Percentiles rank a stretch among this genome's conserved stretches.
phyloP scores from a whole-genome alignment of 176 grass and related monocot genomes.

The Metroxylon sagu region DNA sequence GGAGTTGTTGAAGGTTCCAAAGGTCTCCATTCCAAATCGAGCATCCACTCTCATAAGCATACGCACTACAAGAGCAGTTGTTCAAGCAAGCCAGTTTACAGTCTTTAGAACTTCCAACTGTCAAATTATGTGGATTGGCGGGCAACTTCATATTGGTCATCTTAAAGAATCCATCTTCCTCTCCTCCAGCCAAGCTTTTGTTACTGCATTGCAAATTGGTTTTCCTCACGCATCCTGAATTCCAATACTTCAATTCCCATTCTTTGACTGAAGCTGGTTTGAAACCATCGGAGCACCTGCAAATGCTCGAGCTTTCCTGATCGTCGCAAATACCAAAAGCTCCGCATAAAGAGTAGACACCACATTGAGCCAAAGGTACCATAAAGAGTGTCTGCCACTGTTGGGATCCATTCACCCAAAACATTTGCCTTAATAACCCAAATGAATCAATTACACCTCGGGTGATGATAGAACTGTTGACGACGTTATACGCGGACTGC shows the following conservation, averaged over 20 bases:
- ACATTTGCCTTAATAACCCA: too few relatives aligned
- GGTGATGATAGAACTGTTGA: too few relatives aligned
- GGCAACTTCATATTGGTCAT: slow-evolving; percentile 32
- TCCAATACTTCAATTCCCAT: slow-evolving; percentile 23
- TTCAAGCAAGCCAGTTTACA: slow-evolving; percentile 38
- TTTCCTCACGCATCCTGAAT: slow-evolving; percentile 25
- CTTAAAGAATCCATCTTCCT: slow-evolving; percentile 30
- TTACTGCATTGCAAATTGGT: slow-evolving; percentile 14
- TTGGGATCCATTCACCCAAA: too few relatives aligned
- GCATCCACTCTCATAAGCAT: slow-evolving; percentile 11
- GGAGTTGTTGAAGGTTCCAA: slow-evolving; percentile 2
- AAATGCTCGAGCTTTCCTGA: not conserved
- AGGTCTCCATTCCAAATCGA: slow-evolving; percentile 27
- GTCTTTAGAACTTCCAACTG: slow-evolving; percentile 1
- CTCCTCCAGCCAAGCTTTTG: not conserved
- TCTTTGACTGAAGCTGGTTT: not conserved
- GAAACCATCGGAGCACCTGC: slow-evolving; percentile 13
- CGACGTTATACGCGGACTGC: too few relatives aligned
- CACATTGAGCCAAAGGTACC: too few relatives aligned
- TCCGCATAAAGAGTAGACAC: too few relatives aligned
- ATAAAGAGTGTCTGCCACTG: too few relatives aligned
- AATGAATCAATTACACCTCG: too few relatives aligned
- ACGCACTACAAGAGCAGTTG: slow-evolving; percentile 29
- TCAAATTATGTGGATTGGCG: not conserved
- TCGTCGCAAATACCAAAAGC: slow-evolving; percentile 35